A percentile compares a stretch with the other conserved stretches of the same genome.
phyloP scores from a whole-genome alignment of 1,284 basidiomycete species.

The Phylloboletellus chloephorus region DNA sequence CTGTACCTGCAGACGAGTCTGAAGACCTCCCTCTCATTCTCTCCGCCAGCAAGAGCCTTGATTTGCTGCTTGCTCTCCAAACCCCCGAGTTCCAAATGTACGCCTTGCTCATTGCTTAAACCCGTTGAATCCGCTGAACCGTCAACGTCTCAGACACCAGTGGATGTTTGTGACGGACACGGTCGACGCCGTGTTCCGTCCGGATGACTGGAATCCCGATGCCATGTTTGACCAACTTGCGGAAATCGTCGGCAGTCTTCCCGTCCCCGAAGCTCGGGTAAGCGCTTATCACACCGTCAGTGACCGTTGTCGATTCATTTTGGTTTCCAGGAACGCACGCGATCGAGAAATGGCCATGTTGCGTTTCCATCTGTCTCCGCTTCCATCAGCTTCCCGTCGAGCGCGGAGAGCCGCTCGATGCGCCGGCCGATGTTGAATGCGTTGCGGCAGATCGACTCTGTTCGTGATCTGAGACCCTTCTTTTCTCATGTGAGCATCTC shows the following conservation, averaged over 20 bases:
- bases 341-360: constrained; percentile 23
- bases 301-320: background rate
- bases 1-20: constrained; percentile 68
- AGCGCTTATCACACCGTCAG: constrained; percentile 12
- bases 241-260: constrained; percentile 69
- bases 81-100: constrained; percentile 98
- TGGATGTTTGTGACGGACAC: constrained; percentile 99
- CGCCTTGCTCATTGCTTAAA: constrained; percentile 23
- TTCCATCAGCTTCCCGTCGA: constrained; percentile 26
- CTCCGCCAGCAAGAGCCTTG: constrained; percentile 90
- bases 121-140: constrained; percentile 9
- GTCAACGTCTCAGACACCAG: constrained; percentile 72
- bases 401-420: constrained; percentile 38
- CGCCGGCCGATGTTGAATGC: constrained; percentile 69
- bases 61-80: constrained; percentile 86
- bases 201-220: constrained; percentile 78
- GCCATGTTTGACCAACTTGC: constrained; percentile 89
- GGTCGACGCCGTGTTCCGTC: constrained; percentile 88
- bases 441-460: constrained; percentile 70
- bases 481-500: constrained; percentile 85
- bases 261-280: constrained; percentile 41
- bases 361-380: constrained; percentile 19
- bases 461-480: constrained; percentile 80
- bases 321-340: constrained; percentile 22
- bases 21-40: constrained; percentile 82